phyloP scores from a whole-genome alignment of 176 grass and related monocot genomes.

The maize (Zea mays) region DNA sequence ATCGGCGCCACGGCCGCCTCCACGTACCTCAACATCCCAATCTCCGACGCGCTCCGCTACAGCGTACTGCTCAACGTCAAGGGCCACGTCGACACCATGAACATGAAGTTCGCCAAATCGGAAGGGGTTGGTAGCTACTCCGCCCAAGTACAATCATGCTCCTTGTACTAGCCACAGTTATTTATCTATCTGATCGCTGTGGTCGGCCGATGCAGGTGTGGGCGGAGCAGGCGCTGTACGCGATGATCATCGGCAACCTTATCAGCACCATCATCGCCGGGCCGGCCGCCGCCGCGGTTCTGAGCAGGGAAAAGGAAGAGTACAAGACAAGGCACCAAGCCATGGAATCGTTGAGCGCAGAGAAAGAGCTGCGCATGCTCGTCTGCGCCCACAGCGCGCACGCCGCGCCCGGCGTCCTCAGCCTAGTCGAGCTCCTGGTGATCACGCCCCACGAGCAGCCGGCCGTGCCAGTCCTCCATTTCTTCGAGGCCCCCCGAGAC shows the following conservation, averaged over 20 bases:
- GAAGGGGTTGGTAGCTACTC: constrained; percentile 20
- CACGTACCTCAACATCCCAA: constrained; percentile 39
- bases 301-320: constrained; percentile 32
- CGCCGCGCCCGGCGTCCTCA: constrained; percentile 36
- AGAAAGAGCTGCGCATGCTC: constrained; percentile 41
- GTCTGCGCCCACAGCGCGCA: constrained; percentile 41
- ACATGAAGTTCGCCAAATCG: constrained; percentile 55
- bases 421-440: constrained; percentile 43
- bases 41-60: constrained; percentile 49
- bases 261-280: constrained; percentile 42
- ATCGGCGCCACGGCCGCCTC: constrained; percentile 38
- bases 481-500: constrained; percentile 21
- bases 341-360: constrained; percentile 21
- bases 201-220: constrained; percentile 20
- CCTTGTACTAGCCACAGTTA: no score
- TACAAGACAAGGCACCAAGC: constrained; percentile 45
- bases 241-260: constrained; percentile 58
- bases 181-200: no score
- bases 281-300: constrained; percentile 30
- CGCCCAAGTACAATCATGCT: no score
- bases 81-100: constrained; percentile 59
- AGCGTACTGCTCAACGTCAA: constrained; percentile 51
- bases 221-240: constrained; percentile 59
- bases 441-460: constrained; percentile 29
- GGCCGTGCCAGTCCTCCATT: constrained; percentile 37